These are phyloP conservation scores for Nigrograna mackinnonii DNA, from an alignment of 2,329 filamentous ascomycete genomes.

Conservation along the genomic window DNA sequence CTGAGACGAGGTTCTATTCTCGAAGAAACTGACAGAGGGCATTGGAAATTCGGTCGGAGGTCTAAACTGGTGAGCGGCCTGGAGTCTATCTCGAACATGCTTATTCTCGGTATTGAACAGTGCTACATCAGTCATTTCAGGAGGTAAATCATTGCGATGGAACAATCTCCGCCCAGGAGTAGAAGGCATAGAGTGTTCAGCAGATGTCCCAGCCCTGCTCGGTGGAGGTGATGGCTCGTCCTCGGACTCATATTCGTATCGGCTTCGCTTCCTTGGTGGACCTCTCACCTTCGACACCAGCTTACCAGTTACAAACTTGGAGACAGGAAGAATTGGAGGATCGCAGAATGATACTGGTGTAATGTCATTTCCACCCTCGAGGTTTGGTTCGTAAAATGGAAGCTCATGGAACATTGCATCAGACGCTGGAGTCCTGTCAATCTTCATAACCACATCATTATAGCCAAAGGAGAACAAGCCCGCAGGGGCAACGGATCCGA, in stretches of 20 bases:
- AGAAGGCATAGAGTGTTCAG: slow-evolving; percentile 45
- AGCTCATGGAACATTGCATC: slow-evolving; percentile 80
- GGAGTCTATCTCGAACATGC: slow-evolving; percentile 83
- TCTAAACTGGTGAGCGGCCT: slow-evolving; percentile 89
- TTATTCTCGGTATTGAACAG: slow-evolving; percentile 91
- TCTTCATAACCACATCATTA: slow-evolving; percentile 78
- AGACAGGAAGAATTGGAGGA: slow-evolving; percentile 75
- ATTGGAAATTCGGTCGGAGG: slow-evolving; percentile 90
- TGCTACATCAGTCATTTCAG: slow-evolving; percentile 77
- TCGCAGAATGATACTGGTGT: slow-evolving; percentile 36
- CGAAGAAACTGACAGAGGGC: slow-evolving; percentile 89
- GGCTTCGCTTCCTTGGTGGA: slow-evolving; percentile 74
- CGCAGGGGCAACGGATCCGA: slow-evolving; percentile 62
- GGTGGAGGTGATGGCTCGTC: slow-evolving; percentile 53
- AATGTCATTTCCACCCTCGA: slow-evolving; percentile 34
- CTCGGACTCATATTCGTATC: slow-evolving; percentile 81
- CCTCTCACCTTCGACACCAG: slow-evolving; percentile 70
- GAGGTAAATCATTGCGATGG: slow-evolving; percentile 57
- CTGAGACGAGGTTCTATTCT: slow-evolving; percentile 82
- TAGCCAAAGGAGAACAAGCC: slow-evolving; percentile 82
- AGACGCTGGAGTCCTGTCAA: slow-evolving; percentile 73
- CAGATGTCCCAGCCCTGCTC: slow-evolving; percentile 43
- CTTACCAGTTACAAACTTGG: slow-evolving; percentile 82
- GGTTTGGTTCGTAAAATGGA: slow-evolving; percentile 68
- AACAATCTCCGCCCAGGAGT: slow-evolving; percentile 44